These are phyloP conservation scores for Epichloe hybrida DNA, from an alignment of 2,329 filamentous ascomycete species.

Conservation along the genomic window DNA sequence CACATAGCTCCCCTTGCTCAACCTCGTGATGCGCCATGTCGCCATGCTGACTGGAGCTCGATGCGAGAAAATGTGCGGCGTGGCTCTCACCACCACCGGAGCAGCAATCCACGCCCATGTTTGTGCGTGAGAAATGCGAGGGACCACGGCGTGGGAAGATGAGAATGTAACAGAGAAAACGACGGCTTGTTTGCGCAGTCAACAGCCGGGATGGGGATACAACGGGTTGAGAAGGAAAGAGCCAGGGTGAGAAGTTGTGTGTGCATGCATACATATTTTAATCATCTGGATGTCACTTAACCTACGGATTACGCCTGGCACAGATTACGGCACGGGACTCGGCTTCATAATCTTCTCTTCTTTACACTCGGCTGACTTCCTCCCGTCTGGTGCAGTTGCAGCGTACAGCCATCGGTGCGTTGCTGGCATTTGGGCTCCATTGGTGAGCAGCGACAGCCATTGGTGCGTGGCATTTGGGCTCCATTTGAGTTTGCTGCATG, in stretches of 20 bases:
- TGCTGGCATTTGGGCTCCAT: no score
- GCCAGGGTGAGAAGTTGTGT: not conserved
- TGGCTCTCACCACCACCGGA: constrained; percentile 1
- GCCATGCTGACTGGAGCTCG: not conserved
- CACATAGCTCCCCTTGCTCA: constrained; percentile 6
- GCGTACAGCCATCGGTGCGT: no score
- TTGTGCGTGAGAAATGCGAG: not conserved
- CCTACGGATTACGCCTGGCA: no score
- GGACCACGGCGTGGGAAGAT: not conserved
- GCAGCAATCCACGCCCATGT: constrained; percentile 8
- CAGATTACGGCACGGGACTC: no score
- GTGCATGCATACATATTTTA: no score
- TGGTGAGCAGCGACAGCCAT: not conserved
- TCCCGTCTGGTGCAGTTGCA: no score
- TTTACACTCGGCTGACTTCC: no score
- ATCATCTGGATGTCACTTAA: no score
- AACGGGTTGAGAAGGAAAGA: not conserved
- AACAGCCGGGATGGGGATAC: not conserved
- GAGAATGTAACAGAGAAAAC: not conserved
- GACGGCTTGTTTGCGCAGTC: not conserved
- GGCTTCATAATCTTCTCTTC: no score
- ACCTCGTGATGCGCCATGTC: not conserved
- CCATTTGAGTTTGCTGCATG: not conserved
- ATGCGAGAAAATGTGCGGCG: not conserved
- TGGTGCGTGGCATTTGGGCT: not conserved